phyloP scores from a whole-genome alignment of 2,329 filamentous ascomycete species.

The Arthrobotrys conoides region DNA sequence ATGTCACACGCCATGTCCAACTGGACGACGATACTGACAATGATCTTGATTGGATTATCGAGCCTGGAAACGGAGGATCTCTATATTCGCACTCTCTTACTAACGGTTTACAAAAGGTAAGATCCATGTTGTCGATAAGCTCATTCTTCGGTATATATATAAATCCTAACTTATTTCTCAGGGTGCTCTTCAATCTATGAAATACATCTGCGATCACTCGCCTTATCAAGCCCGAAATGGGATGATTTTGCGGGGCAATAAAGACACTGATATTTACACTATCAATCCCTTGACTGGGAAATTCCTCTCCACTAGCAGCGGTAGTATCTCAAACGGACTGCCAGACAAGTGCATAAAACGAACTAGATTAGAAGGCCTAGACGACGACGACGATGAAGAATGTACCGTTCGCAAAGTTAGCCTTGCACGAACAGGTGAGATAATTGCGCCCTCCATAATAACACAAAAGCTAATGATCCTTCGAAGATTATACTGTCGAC shows the following conservation, averaged over 20 bases:
- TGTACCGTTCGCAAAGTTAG: conserved; percentile 49
- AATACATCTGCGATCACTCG: conserved; percentile 44
- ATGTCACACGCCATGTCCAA: conserved; percentile 36
- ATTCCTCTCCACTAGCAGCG: conserved; percentile 40
- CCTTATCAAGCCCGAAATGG: conserved; percentile 44
- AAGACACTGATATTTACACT: conserved; percentile 56
- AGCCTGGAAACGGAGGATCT: conserved; percentile 52
- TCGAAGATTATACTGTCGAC: conserved; percentile 86
- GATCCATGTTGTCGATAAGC: background rate
- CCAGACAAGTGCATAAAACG: conserved; percentile 55
- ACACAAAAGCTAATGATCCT: background rate
- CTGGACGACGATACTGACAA: conserved; percentile 15
- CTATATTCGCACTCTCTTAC: conserved; percentile 42
- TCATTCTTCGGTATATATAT: background rate
- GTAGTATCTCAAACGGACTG: conserved; percentile 39
- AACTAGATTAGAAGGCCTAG: conserved; percentile 49
- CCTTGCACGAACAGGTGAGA: conserved; percentile 47
- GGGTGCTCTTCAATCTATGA: conserved; percentile 49
- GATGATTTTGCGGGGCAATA: conserved; percentile 38
- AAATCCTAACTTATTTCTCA: conserved; percentile 16
- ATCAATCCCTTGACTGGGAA: conserved; percentile 51
- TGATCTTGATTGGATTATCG: conserved; percentile 58
- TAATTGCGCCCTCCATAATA: background rate
- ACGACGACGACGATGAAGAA: conserved; percentile 48
- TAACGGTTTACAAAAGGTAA: conserved; percentile 41